Evolutionary conservation across 2,329 filamentous ascomycete species (phyloP).

Genomic region (Exserohilum rostratum): DNA sequence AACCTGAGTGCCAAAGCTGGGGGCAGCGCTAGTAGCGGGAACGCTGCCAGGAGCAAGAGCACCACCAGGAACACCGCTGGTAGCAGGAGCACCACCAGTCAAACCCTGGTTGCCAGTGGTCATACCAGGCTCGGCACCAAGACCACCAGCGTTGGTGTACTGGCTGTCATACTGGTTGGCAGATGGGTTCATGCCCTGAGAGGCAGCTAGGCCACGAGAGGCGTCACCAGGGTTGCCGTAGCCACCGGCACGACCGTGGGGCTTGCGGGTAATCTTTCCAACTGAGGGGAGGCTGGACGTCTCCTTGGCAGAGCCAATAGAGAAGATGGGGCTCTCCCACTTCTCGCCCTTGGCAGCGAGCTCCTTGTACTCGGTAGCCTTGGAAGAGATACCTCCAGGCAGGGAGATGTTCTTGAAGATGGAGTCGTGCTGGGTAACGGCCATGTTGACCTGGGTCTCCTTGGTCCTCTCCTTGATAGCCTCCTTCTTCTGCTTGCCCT

Average conservation of each 20-base stretch:
- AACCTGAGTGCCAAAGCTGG: constrained; percentile 53
- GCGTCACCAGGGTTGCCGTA: constrained; percentile 28
- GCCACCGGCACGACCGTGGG: constrained; percentile 55
- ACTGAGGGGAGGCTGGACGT: constrained; percentile 72
- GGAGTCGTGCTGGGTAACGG: constrained; percentile 85
- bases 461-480: constrained; percentile 54
- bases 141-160: constrained; percentile 20
- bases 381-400: constrained; percentile 86
- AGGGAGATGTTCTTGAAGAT: constrained; percentile 89
- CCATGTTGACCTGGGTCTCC: constrained; percentile 79
- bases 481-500: constrained; percentile 80
- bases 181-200: constrained; percentile 19
- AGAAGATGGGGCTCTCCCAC: constrained; percentile 96
- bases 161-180: constrained; percentile 22
- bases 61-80: neutral
- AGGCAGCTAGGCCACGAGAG: constrained; percentile 25
- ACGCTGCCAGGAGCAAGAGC: constrained; percentile 1
- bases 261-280: constrained; percentile 63
- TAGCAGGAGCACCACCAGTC: constrained; percentile 12
- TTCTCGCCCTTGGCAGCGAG: constrained; percentile 85
- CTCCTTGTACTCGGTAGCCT: constrained; percentile 92
- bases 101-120: constrained; percentile 16
- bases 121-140: constrained; percentile 12
- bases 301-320: constrained; percentile 76
- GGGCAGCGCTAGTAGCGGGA: constrained; percentile 11